Base-by-base conservation (phyloP, 2,329 filamentous ascomycete species). In the Trichophyton benhamiae region DNA sequence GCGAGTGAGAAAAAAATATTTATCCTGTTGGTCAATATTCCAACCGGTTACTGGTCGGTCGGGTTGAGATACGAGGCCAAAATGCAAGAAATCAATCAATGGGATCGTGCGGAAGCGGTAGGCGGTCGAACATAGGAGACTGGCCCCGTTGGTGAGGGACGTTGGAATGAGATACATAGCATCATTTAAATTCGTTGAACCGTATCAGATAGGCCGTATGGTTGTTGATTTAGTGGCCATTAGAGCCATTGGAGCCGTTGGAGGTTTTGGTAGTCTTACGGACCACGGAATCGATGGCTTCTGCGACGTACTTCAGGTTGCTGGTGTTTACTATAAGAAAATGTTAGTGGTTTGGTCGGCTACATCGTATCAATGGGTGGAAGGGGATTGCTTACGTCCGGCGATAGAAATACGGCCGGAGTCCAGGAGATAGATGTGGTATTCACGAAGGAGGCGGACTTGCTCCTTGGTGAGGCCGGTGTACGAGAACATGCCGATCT, bases 401-500 rank as follows among this genome's bases (percentile, higher is more conserved):
- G 63, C 62, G 27, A 71, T 69, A 17, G 64, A 67, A n/a, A 67
- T 65, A 36, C 69, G 63, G 25, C 69, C 69, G 0, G 65, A 68
- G 20, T 64, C 62, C 17, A 68, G 64, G 59, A 70, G 62, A 52
- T 71, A 70, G 30, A 71, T 65, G 62, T 71, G 69, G 25, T 65
- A 65, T 33, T 69, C 64, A 4, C 65, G 62, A 44, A 71, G 60
- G 2, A 63, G 36, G 4, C 58, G 55, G 11, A 68, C 61, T 58
- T 70, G 67, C 57, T 61, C 62, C 41, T 62, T 55, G n/a, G 64
- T 68, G 57, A 71, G 61, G 8, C 69, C 69, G 5, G 68, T 70
- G 60, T 69, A 71, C 20, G 66, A 66, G 57, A 71, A 71, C 69
- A 71, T 71, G 64, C 69, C 69, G 44, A 70, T 68, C 82, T 97